phyloP scores from a whole-genome alignment of 2,329 filamentous ascomycete species.

The Furcasterigmium sp. region DNA sequence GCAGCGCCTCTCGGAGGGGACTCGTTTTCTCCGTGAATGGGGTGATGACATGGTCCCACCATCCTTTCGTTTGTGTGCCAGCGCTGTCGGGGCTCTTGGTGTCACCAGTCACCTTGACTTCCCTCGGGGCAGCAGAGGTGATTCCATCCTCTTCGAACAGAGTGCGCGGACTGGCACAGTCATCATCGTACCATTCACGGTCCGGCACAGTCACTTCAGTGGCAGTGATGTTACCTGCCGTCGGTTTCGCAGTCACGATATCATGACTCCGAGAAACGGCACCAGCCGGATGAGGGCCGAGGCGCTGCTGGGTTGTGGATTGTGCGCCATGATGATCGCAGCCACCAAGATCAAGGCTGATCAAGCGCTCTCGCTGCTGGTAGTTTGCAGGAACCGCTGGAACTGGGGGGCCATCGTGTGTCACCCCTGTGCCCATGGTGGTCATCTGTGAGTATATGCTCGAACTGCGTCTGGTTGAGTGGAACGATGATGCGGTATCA shows the following conservation, averaged over 20 bases:
- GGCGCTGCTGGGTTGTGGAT: no score
- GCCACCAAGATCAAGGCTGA: conserved; percentile 29
- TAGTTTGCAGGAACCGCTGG: conserved; percentile 48
- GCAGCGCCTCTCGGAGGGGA: conserved; percentile 5
- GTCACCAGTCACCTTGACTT: conserved; percentile 29
- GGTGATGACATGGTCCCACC: conserved; percentile 74
- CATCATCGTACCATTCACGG: conserved; percentile 33
- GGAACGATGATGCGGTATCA: conserved; percentile 38
- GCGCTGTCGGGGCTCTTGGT: conserved; percentile 41
- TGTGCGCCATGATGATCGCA: no score
- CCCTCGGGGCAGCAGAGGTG: conserved; percentile 24
- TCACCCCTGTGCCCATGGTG: conserved; percentile 22
- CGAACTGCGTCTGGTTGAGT: conserved; percentile 40
- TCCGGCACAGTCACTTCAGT: no score
- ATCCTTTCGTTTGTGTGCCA: conserved; percentile 58
- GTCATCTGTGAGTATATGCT: conserved; percentile 58
- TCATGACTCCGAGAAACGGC: no score
- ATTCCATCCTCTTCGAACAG: conserved; percentile 66
- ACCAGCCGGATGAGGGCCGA: no score
- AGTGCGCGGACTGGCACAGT: conserved; percentile 54
- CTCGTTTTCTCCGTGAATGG: conserved; percentile 51
- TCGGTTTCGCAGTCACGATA: no score
- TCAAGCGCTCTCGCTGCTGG: conserved; percentile 23
- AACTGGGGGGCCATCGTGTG: conserved; percentile 49
- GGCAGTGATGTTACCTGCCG: no score